Base-by-base conservation (phyloP, 2,329 filamentous ascomycete genomes). In the Nemania diffusa region DNA sequence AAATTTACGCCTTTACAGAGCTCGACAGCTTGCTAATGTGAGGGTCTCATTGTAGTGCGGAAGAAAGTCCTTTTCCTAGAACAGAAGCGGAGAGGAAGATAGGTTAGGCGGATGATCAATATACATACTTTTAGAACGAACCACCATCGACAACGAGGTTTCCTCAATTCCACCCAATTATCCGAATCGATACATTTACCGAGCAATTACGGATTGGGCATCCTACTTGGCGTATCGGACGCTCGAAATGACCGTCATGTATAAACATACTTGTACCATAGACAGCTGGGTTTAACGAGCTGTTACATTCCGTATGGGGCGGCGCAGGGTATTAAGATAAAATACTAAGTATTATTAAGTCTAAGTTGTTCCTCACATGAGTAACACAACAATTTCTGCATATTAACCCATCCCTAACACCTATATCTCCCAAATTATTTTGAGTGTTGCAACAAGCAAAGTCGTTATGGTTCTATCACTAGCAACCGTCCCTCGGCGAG, bases 31-130 rank as follows among this genome's bases (percentile, higher is more conserved):
- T 64, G 20, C 44, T 68, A 34, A 66, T 58, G 46, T 53, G 50
- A 11, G 40, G 27, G 3, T 9, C 20, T 50, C 55, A 53, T 44
- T 73, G 32, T 74, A 97, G 96, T 99, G 62, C 92, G 94, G 80
- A 93, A 95, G 84, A 92, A 97, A 83, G 96, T 99, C 34, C 86
- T 99, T 32, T 99, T 99, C 82, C 87, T 98, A 64, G 96, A 99
- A 80, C 90, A 92, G 78, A 97, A 97, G 79, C 91, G 93, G 78
- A 91, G 91, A 79, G 86, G 86, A 63, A 90, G 87, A 81, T 87
- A 81, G 75, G 67, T 65, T n/a, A 32, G 50, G 62, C 32, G 22
- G 24, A 40, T 15, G 29, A 51, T 42, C 46, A 27, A 56, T 57
- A 37, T 66, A 64, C 57, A 71, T 59, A 73, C 61, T 51, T 64